These are phyloP conservation scores for Myochromella boudieri DNA, from an alignment of 768 basidiomycete genomes.

Conservation along the genomic window DNA sequence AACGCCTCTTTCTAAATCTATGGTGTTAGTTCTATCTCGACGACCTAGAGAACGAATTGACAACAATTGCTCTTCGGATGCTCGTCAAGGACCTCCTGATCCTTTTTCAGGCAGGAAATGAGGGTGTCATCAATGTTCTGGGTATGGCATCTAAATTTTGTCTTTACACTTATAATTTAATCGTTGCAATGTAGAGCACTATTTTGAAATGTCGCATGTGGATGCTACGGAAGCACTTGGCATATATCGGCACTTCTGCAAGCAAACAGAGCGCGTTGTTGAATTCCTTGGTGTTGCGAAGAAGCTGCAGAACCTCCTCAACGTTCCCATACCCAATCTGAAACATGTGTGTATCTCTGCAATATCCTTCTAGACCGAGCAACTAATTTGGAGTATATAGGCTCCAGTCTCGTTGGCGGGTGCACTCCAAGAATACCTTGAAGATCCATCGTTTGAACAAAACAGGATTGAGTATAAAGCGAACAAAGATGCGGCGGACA, in stretches of 20 bases:
- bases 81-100: constrained; percentile 95
- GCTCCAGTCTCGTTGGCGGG: constrained; percentile 94
- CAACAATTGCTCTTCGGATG: constrained; percentile 86
- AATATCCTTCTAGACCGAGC: background rate
- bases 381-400: constrained; percentile 34
- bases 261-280: constrained; percentile 88
- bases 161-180: too few species aligned
- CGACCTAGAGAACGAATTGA: constrained; percentile 89
- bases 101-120: constrained; percentile 94
- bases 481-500: constrained; percentile 68
- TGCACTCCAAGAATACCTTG: constrained; percentile 92
- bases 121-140: constrained; percentile 83
- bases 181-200: constrained; percentile 64
- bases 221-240: constrained; percentile 83
- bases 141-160: constrained; percentile 40
- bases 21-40: constrained; percentile 83
- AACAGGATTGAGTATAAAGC: constrained; percentile 91
- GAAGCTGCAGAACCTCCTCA: constrained; percentile 90
- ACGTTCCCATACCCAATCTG: constrained; percentile 91
- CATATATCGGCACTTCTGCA: constrained; percentile 94
- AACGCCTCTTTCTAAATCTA: constrained; percentile 1
- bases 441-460: constrained; percentile 95
- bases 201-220: constrained; percentile 97
- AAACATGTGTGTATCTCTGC: constrained; percentile 71
- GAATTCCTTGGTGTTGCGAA: constrained; percentile 91